phyloP scores from a whole-genome alignment of 768 basidiomycete species.

The Mycena pura region DNA sequence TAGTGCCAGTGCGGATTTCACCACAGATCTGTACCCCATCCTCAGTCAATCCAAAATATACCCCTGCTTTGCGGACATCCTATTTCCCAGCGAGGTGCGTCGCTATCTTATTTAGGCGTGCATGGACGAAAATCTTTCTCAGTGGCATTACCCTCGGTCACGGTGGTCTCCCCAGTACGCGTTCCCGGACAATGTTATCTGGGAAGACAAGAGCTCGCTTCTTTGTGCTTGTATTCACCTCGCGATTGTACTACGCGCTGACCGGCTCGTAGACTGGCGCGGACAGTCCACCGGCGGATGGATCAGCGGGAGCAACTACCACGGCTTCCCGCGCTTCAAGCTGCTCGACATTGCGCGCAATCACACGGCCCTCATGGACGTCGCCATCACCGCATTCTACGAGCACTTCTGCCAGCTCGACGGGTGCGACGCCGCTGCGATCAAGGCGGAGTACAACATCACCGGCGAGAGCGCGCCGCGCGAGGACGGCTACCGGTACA shows the following conservation, averaged over 20 bases:
- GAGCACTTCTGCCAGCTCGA: constrained; percentile 16
- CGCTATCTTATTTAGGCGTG: neutral
- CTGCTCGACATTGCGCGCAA: constrained; percentile 23
- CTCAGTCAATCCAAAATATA: constrained; percentile 23
- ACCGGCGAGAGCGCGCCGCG: neutral
- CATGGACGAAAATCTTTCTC: neutral
- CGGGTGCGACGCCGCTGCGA: constrained; percentile 20
- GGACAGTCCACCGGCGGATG: constrained; percentile 24
- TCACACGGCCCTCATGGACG: constrained; percentile 13
- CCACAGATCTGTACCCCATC: constrained; percentile 26
- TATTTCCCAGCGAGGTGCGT: constrained; percentile 21
- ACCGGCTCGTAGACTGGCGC: constrained; percentile 16
- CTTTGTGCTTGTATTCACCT: constrained; percentile 9
- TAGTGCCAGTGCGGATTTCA: constrained; percentile 27
- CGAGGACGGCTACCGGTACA: constrained; percentile 23
- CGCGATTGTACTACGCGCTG: neutral
- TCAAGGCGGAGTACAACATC: constrained; percentile 22
- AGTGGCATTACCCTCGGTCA: constrained; percentile 18
- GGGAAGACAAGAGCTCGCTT: constrained; percentile 12
- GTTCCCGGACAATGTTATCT: constrained; percentile 13
- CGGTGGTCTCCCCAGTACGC: constrained; percentile 15
- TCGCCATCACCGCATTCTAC: constrained; percentile 16
- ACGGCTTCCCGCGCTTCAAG: constrained; percentile 23
- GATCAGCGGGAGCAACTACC: constrained; percentile 26
- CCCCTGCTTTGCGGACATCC: constrained; percentile 25